These are phyloP conservation scores for Tulasnella sp. DNA, from an alignment of 768 basidiomycete genomes.

Conservation along the genomic window DNA sequence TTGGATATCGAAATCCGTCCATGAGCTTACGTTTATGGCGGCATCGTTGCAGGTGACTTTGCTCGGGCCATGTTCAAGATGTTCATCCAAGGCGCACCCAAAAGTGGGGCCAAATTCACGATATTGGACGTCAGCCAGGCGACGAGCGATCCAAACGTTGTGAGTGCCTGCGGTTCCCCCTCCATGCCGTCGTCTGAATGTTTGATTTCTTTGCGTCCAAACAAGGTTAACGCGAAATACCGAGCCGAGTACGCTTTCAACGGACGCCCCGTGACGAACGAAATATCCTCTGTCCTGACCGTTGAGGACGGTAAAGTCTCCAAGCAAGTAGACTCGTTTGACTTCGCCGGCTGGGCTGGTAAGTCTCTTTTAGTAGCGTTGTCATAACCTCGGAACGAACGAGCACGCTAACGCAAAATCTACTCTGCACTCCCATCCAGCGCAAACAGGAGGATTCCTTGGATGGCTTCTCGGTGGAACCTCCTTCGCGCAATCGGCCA, in stretches of 20 bases:
- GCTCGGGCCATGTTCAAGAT: constrained; percentile 10
- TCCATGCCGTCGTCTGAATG: not conserved
- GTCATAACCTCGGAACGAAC: not conserved
- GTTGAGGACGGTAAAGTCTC: not conserved
- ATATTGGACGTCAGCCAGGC: not conserved
- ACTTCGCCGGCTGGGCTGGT: constrained; percentile 4
- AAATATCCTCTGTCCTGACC: not conserved
- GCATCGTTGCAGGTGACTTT: not conserved
- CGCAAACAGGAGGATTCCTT: not conserved
- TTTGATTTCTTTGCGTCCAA: not conserved
- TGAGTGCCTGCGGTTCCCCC: not conserved
- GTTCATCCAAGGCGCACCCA: constrained; percentile 9
- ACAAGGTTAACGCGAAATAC: constrained; percentile 1
- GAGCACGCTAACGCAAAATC: not conserved
- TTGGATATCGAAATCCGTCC: not conserved
- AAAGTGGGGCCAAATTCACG: constrained; percentile 5
- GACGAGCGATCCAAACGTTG: not conserved
- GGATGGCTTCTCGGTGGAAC: not conserved
- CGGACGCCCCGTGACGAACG: not conserved
- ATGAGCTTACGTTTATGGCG: no score
- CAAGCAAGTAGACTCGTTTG: constrained; percentile 2
- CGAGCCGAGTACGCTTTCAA: not conserved
- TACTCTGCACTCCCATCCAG: not conserved
- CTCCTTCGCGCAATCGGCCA: not conserved
- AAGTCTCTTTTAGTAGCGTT: not conserved